Conservation (phyloP, 805 yeast genomes). For the Candida tallmaniae region DNA sequence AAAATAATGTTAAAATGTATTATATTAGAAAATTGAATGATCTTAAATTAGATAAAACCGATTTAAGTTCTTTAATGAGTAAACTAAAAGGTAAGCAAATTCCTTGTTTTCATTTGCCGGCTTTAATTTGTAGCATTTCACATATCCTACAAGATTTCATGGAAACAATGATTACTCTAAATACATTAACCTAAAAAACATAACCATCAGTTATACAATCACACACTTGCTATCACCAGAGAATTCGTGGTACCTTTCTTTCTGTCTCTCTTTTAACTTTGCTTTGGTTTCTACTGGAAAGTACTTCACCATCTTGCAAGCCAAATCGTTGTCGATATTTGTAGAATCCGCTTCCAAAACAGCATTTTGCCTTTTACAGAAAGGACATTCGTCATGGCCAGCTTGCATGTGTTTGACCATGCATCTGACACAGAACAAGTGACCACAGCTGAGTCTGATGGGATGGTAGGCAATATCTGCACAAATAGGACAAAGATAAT, state of each 20-base stretch:
- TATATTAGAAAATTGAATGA: too few relatives aligned
- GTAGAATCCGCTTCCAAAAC: constrained; percentile 54
- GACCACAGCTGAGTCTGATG: constrained; percentile 57
- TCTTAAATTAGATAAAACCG: too few relatives aligned
- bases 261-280: constrained; percentile 51
- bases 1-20: too few relatives aligned
- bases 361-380: constrained; percentile 53
- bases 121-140: background rate
- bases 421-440: constrained; percentile 70
- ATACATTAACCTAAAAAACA: too few relatives aligned
- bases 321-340: constrained; percentile 53
- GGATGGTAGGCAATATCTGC: constrained; percentile 69
- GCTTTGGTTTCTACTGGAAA: constrained; percentile 66
- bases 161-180: too few relatives aligned
- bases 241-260: constrained; percentile 31
- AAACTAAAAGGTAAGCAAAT: too few relatives aligned
- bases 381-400: constrained; percentile 57
- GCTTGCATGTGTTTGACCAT: constrained; percentile 62
- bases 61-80: too few relatives aligned
- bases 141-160: too few relatives aligned
- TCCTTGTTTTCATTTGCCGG: too few relatives aligned
- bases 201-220: constrained; percentile 1
- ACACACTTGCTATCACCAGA: constrained; percentile 12
- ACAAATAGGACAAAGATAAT: constrained; percentile 72
- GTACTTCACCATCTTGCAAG: constrained; percentile 50